Evolutionary conservation across 2,329 filamentous ascomycete genomes (phyloP).

Genomic region (Corynespora cassiicola): DNA sequence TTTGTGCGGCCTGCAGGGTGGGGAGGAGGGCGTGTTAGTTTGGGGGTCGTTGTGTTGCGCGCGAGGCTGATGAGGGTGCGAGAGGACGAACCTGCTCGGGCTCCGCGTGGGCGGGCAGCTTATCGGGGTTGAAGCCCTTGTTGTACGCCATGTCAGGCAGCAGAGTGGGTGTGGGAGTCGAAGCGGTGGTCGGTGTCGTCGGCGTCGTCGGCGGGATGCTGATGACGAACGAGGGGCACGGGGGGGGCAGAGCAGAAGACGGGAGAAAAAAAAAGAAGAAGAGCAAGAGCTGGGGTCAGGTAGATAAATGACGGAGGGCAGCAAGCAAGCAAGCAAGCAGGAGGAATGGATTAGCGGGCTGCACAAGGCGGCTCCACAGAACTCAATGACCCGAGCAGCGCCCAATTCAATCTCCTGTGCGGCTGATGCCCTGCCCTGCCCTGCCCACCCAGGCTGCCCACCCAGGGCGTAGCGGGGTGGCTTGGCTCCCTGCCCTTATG

Average conservation of each 20-base stretch:
- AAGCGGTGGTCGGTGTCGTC: conserved; percentile 6
- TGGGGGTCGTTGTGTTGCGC: conserved; percentile 4
- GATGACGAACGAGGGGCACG: conserved; percentile 6
- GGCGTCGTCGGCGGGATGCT: conserved; percentile 1
- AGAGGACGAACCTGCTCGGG: conserved; percentile 68
- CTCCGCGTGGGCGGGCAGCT: conserved; percentile 87
- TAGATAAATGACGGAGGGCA: neutral
- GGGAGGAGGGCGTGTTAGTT: conserved; percentile 4
- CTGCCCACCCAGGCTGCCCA: conserved; percentile 2
- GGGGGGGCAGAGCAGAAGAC: conserved; percentile 2
- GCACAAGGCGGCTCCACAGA: conserved; percentile 11
- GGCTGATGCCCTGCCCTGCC: conserved; percentile 24
- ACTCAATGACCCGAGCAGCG: conserved; percentile 1
- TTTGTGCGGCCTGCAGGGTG: conserved; percentile 50
- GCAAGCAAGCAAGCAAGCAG: conserved; percentile 2
- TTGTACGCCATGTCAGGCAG: conserved; percentile 83
- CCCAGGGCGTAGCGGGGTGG: conserved; percentile 23
- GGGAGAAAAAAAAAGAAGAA: conserved; percentile 3
- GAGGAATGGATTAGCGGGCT: conserved; percentile 2
- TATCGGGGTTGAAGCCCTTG: conserved; percentile 89
- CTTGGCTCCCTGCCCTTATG: conserved; percentile 28
- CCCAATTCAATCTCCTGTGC: conserved; percentile 34
- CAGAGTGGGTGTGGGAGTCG: conserved; percentile 7
- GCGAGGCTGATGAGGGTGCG: neutral
- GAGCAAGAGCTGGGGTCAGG: conserved; percentile 2